Base-by-base conservation (phyloP, 768 basidiomycete genomes). In the Ramaria sp. region DNA sequence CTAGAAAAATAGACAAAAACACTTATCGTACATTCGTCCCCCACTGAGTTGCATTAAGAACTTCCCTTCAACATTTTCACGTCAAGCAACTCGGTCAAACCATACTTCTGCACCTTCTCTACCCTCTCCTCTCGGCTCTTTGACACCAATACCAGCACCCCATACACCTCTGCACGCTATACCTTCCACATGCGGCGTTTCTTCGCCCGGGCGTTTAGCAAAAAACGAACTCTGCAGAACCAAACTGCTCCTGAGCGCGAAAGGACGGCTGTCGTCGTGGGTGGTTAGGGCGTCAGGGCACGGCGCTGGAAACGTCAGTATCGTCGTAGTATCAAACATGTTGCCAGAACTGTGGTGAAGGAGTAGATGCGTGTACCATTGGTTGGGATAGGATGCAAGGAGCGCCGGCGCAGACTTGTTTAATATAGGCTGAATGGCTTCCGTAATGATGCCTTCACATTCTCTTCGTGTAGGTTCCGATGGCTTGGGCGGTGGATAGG, bases 341-440 rank as follows among this genome's bases (percentile, higher is more conserved):
- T 51, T 32, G 7, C 34, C 34, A 12, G 25, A 27, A 1, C 9
- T 13, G 27, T 51, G 50, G 18, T 22, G 22, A 18, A 51, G 4
- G 10, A 51, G 8, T 20, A 51, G 18, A 36, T 76, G 73, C n/a
- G 70, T 66, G 0, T 65, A 61, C 68, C 67, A 72, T 28, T 66
- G 25, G 12, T 65, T 66, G 2, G 66, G 62, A 65, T 69, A 71
- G 15, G 57, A 61, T 0, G 65, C 65, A 54, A 69, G 60, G 5
- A 72, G 61, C 18, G 65, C 61, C 3, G 32, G 24, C 8, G 30
- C 15, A 15, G 27, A 13, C 28, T 25, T n/a, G 18, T 16, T 50
- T 6, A 50, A 36, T 24, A 27, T 15, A 0, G 49, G 48, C 7
- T 57, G 56, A 18, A 24, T 56, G 24, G 58, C 5, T n/a, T 69